Evolutionary conservation across 345 rosid genomes (phyloP), one percentile per base, ranked within the genome.

Genomic region (Cardamine chenopodiifolia): DNA sequence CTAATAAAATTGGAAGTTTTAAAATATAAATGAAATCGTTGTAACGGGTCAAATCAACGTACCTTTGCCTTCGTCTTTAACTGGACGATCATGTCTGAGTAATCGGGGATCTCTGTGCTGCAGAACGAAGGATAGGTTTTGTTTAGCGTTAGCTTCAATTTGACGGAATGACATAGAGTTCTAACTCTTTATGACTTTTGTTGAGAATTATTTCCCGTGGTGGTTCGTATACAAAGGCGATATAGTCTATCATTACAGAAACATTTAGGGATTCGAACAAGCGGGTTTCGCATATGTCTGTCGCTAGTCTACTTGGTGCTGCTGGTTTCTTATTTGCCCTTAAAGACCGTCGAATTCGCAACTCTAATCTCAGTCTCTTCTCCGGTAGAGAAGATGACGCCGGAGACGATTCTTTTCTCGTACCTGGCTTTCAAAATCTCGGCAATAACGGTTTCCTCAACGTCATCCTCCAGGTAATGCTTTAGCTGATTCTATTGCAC

Each of bases 391-490:
- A 67, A 37, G 32, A 69, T 40, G 45, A 40, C 23, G 49, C n/a
- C 19, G 42, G 37, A 15, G 82, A 84, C 32, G 75, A 83, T 69
- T n/a, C 44, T 8, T 52, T 56, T 63, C 68, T 84, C 18, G 87
- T 90, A 2, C 97, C 97, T 34, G 98, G 97, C 14, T 77, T 91
- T 76, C 87, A 80, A 68, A 94, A 94, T 82, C 89, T 83, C 20
- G 97, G 95, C 4, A 91, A 87, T 64, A 91, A 89, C 64, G 91
- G 97, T 80, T 94, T 91, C 76, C 81, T 91, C 71, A 94, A 91
- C 73, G 97, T 86, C 19, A 82, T 91, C 28, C 79, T 94, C 49
- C 98, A 91, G 96, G 98, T 94, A 65, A 49, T 58, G 8, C 3
- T 26, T 44, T 45, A 45, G 17, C 53, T 3, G 11, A 44, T 17